Evolutionary conservation across 139 green algal genomes (phyloP).

Genomic region (Tetraselmis striata): DNA sequence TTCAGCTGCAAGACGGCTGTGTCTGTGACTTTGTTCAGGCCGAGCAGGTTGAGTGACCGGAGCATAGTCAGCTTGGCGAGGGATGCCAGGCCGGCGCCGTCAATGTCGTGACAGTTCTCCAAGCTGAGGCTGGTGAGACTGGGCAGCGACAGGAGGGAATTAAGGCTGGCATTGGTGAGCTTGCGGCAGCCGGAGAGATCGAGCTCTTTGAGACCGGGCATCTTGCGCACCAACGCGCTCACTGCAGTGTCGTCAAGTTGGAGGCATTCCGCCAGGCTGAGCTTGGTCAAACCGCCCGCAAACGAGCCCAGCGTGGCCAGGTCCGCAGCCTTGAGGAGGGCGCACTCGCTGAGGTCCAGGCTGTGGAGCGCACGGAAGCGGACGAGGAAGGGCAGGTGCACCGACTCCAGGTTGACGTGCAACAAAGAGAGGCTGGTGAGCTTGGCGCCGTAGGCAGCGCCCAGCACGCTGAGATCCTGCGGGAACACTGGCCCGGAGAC

Average conservation of each 20-base stretch:
- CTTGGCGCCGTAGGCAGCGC: neutral
- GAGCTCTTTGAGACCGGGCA: neutral
- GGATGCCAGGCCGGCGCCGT: neutral
- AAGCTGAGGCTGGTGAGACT: neutral
- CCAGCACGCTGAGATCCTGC: neutral
- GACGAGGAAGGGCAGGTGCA: neutral
- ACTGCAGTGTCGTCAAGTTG: neutral
- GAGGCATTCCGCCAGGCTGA: neutral
- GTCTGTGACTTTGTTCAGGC: neutral
- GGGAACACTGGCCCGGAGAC: neutral
- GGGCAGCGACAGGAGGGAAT: neutral
- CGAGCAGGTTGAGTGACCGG: neutral
- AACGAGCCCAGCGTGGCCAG: neutral
- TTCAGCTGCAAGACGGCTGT: neutral
- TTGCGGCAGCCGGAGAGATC: neutral
- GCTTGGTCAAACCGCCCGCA: neutral
- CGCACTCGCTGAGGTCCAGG: neutral
- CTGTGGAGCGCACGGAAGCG: neutral
- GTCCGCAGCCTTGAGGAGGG: neutral
- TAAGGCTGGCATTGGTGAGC: neutral
- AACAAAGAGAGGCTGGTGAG: neutral
- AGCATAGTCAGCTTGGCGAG: neutral
- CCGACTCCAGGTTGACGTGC: neutral
- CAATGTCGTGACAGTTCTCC: neutral
- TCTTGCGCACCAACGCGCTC: neutral